Conservation (phyloP, 345 rosid genomes). For the Euphorbia peplus region DNA sequence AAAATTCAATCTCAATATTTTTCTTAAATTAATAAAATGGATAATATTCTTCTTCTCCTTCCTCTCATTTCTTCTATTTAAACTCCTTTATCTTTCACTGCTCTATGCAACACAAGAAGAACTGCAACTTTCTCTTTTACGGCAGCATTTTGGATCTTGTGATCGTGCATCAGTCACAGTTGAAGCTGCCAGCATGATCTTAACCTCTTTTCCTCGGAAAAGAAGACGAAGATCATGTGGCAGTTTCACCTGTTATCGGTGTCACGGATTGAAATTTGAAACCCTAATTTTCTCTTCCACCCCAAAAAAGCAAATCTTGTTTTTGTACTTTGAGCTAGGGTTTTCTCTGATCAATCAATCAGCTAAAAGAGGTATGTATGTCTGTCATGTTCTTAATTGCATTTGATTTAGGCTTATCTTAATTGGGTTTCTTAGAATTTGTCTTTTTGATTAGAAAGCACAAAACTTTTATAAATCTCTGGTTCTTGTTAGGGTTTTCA, state of each 20-base stretch:
- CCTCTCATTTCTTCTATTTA: constrained; percentile 13
- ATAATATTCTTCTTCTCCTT: neutral
- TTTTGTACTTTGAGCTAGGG: constrained; percentile 12
- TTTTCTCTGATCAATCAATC: constrained; percentile 15
- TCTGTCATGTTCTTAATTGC: constrained; percentile 11
- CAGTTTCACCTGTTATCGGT: constrained; percentile 80
- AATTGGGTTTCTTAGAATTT: constrained; percentile 10
- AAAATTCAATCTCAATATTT: no score
- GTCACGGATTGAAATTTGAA: constrained; percentile 38
- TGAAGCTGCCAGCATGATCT: constrained; percentile 99
- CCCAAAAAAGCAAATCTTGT: no score
- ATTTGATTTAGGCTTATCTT: constrained; percentile 14
- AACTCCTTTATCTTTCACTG: constrained; percentile 17
- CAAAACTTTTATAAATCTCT: neutral
- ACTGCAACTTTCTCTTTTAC: neutral
- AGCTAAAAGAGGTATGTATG: constrained; percentile 24
- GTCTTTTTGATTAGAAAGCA: neutral
- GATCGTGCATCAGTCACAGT: constrained; percentile 49
- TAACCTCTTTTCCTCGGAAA: constrained; percentile 16
- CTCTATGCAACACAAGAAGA: neutral
- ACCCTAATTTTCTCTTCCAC: constrained; percentile 18
- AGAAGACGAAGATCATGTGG: constrained; percentile 71
- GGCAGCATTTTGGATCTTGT: neutral
- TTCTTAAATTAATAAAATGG: neutral
- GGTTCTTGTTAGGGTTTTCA: constrained; percentile 21